Evolutionary conservation across 148 eudicot species (phyloP).

Genomic region (Rhododendron molle): DNA sequence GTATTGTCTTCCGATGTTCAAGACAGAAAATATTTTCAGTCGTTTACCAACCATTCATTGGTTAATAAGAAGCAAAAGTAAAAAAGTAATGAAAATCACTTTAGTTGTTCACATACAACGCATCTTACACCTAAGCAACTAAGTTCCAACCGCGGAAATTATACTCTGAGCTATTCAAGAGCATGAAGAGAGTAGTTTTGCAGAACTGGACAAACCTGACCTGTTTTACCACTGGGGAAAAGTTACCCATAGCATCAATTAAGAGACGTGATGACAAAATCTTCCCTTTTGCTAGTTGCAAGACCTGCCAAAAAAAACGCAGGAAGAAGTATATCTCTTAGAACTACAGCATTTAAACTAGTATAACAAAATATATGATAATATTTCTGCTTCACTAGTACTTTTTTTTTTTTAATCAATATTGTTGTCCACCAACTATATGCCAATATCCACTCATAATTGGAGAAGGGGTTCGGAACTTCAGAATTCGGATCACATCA

Average conservation of each 20-base stretch:
- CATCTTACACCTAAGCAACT: background rate
- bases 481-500: background rate
- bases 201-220: constrained; percentile 28
- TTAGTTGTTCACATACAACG: background rate
- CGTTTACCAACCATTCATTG: background rate
- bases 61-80: background rate
- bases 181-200: background rate
- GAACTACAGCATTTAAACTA: background rate
- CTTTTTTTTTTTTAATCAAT: background rate
- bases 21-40: background rate
- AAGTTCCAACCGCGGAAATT: background rate
- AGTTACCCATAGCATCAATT: constrained; percentile 97
- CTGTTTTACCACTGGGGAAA: constrained; percentile 95
- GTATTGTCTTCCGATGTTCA: background rate
- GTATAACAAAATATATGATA: background rate
- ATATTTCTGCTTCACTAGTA: background rate
- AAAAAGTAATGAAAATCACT: background rate
- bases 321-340: background rate
- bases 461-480: background rate
- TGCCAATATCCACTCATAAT: background rate
- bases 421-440: background rate
- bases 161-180: background rate
- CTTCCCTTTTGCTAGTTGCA: constrained; percentile 69
- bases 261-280: constrained; percentile 61
- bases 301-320: constrained; percentile 34